A percentile compares a stretch with the other conserved stretches of the same genome.
These are phyloP conservation scores for Paulownia fortunei DNA, from an alignment of 257 asterid species.

Conservation along the genomic window DNA sequence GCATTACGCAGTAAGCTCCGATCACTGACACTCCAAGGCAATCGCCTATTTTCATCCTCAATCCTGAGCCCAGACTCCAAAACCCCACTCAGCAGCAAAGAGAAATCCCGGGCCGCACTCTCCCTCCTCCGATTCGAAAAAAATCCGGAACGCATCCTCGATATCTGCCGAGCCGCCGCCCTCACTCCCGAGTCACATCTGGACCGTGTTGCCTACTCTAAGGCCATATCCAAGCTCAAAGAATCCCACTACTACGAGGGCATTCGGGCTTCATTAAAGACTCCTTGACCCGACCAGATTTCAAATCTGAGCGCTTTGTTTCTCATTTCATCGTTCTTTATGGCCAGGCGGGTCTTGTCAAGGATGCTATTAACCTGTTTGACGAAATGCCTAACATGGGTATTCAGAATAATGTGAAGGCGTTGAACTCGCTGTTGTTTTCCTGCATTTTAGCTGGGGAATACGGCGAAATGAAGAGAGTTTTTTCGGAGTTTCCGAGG, in stretches of 20 bases:
- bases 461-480: slow-evolving; percentile 75
- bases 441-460: slow-evolving; percentile 69
- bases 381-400: slow-evolving; percentile 70
- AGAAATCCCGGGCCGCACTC: slow-evolving; percentile 82
- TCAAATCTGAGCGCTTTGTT: slow-evolving; percentile 53
- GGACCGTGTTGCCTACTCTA: slow-evolving; percentile 72
- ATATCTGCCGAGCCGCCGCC: slow-evolving; percentile 86
- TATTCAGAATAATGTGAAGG: slow-evolving; percentile 45
- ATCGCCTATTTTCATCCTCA: slow-evolving; percentile 54
- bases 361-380: slow-evolving; percentile 67
- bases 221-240: slow-evolving; percentile 63
- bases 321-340: slow-evolving; percentile 71
- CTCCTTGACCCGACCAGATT: slow-evolving; percentile 56
- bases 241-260: slow-evolving; percentile 58
- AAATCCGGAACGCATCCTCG: slow-evolving; percentile 82
- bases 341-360: slow-evolving; percentile 74
- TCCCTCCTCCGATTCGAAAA: slow-evolving; percentile 75
- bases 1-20: slow-evolving; percentile 69
- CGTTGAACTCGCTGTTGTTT: slow-evolving; percentile 67
- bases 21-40: slow-evolving; percentile 35
- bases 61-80: slow-evolving; percentile 70
- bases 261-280: slow-evolving; percentile 67
- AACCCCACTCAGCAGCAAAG: slow-evolving; percentile 62
- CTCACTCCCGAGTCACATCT: slow-evolving; percentile 69
- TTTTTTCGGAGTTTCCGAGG: slow-evolving; percentile 69